Evolutionary conservation across 2,329 filamentous ascomycete species (phyloP).

Genomic region (Thelonectria olida): DNA sequence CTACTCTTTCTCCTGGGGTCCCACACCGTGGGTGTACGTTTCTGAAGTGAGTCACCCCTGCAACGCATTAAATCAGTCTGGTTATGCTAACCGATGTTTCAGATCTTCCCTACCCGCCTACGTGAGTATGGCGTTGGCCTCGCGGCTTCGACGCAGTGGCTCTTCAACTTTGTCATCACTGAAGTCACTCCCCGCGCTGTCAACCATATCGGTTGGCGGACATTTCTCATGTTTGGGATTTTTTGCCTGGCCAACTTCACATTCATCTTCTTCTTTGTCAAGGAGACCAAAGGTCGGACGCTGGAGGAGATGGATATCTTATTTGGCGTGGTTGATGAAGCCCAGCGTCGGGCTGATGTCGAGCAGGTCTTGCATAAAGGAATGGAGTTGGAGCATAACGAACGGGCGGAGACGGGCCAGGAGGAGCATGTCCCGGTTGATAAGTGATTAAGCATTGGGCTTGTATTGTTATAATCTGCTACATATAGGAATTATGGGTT

Average conservation of each 20-base stretch:
- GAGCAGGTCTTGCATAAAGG: constrained; percentile 11
- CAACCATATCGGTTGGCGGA: constrained; percentile 29
- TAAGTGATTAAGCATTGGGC: too few species aligned
- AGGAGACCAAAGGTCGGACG: constrained; percentile 28
- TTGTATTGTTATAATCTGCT: too few species aligned
- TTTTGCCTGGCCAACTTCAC: constrained; percentile 26
- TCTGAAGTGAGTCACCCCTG: constrained; percentile 53
- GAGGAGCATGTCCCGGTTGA: not conserved
- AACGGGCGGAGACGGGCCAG: not conserved
- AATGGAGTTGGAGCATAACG: constrained; percentile 2
- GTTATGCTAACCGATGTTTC: not conserved
- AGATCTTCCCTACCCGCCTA: constrained; percentile 27
- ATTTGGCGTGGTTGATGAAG: constrained; percentile 16
- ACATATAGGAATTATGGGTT: too few species aligned
- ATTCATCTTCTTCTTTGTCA: constrained; percentile 27
- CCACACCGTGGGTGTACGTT: constrained; percentile 29
- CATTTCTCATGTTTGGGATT: constrained; percentile 30
- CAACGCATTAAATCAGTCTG: constrained; percentile 58
- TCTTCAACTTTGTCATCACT: constrained; percentile 73
- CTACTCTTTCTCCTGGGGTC: constrained; percentile 27
- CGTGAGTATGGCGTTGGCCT: constrained; percentile 57
- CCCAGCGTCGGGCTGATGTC: constrained; percentile 6
- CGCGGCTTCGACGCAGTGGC: constrained; percentile 71
- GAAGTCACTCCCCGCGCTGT: constrained; percentile 26
- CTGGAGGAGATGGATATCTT: constrained; percentile 27